Conservation (phyloP, 1,284 basidiomycete species). For the Microstroma glucosiphilum region DNA sequence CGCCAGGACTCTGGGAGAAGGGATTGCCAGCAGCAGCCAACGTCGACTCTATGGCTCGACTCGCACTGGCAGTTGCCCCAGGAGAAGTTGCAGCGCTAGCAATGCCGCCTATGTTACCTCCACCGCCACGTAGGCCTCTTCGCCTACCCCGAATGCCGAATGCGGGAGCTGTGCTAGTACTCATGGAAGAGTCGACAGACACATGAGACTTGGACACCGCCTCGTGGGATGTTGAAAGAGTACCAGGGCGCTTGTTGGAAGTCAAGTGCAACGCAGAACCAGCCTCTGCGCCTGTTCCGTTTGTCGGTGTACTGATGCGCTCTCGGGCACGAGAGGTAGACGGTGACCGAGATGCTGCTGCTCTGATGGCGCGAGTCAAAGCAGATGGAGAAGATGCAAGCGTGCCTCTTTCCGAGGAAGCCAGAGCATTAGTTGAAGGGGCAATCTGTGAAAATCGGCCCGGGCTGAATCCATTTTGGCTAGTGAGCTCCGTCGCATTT, state of each 20-base stretch:
- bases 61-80: background rate
- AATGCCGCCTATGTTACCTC: background rate
- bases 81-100: conserved; percentile 5
- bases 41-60: background rate
- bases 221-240: background rate
- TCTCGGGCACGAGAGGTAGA: conserved; percentile 2
- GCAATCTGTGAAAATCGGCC: no score
- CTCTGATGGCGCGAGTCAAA: conserved; percentile 25
- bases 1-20: conserved; percentile 12
- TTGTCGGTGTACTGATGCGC: background rate
- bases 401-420: background rate
- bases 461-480: no score
- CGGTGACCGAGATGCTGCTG: conserved; percentile 11
- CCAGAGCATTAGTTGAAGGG: no score
- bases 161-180: background rate
- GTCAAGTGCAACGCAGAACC: background rate
- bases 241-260: background rate
- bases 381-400: conserved; percentile 20
- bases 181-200: background rate
- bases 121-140: background rate
- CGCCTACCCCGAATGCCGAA: background rate
- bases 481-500: no score
- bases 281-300: background rate
- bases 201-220: background rate
- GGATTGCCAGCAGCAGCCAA: conserved; percentile 9